These are phyloP conservation scores for Vitis riparia DNA, from an alignment of 164 flowering plant genomes.

Conservation along the genomic window DNA sequence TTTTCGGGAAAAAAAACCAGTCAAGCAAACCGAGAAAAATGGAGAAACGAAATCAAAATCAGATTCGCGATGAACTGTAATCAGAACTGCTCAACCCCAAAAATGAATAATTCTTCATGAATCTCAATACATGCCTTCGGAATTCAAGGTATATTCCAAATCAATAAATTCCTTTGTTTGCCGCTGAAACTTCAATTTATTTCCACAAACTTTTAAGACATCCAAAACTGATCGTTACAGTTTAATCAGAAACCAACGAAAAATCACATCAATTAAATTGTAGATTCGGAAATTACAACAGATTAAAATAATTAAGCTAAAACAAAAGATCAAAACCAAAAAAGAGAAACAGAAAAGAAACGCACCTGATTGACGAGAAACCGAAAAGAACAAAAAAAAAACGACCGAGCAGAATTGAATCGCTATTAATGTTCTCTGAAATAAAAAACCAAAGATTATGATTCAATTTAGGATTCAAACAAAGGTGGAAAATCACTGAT, in stretches of 20 bases:
- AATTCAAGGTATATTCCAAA: no score
- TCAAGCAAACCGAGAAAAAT: neutral
- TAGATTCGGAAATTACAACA: neutral
- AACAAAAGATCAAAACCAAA: neutral
- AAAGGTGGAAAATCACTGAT: slow-evolving; percentile 1
- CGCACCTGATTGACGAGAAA: slow-evolving; percentile 19
- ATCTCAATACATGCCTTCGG: no score
- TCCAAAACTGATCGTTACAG: no score
- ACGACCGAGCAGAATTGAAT: neutral
- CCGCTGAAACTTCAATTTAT: no score
- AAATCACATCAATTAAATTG: neutral
- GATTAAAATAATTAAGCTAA: neutral
- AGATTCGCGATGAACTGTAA: no score
- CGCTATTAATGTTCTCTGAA: neutral
- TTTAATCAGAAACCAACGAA: no score
- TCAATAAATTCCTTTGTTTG: no score
- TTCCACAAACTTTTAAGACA: no score
- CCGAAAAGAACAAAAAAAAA: neutral
- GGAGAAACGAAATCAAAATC: no score
- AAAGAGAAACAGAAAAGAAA: neutral
- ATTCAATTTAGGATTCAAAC: neutral
- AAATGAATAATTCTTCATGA: no score
- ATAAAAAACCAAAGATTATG: neutral
- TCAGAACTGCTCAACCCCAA: no score
- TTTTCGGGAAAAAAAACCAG: neutral